Conservation (phyloP, 805 yeast species). For the Suhomyces sp. region DNA sequence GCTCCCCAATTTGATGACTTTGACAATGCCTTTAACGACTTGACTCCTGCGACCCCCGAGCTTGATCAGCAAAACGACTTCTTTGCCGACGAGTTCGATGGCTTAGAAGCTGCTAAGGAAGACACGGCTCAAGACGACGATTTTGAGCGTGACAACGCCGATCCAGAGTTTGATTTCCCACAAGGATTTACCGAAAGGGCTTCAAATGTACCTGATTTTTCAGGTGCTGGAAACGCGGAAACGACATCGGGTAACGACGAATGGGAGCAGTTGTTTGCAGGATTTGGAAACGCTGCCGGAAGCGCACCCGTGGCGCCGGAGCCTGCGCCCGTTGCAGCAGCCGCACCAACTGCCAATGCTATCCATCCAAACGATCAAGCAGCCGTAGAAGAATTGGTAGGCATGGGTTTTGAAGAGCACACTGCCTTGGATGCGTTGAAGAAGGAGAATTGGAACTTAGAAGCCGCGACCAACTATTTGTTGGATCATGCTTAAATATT, state of each 20-base stretch:
- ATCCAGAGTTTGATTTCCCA: constrained; percentile 21
- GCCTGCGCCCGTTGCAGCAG: constrained; percentile 6
- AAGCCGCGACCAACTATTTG: constrained; percentile 82
- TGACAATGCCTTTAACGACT: constrained; percentile 37
- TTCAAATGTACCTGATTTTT: constrained; percentile 13
- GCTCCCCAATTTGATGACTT: constrained; percentile 24
- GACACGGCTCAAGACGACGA: constrained; percentile 29
- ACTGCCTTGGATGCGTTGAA: constrained; percentile 69
- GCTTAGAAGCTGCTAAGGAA: constrained; percentile 33
- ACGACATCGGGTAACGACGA: constrained; percentile 53
- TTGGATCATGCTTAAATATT: constrained; percentile 59
- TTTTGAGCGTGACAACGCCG: constrained; percentile 15
- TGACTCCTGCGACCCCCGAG: constrained; percentile 29
- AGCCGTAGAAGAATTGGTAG: constrained; percentile 68
- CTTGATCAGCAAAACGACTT: constrained; percentile 19
- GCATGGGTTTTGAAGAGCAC: constrained; percentile 80
- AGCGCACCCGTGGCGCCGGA: constrained; percentile 3
- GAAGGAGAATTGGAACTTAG: constrained; percentile 69
- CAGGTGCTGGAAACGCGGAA: constrained; percentile 6
- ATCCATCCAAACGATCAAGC: constrained; percentile 26
- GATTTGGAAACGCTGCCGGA: constrained; percentile 58
- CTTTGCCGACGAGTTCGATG: constrained; percentile 39
- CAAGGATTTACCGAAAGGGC: constrained; percentile 26
- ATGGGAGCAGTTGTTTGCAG: constrained; percentile 93
- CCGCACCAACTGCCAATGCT: constrained; percentile 9